Evolutionary conservation across 345 rosid genomes (phyloP), one percentile per base, ranked within the genome.

Genomic region (Abelmoschus esculentus): DNA sequence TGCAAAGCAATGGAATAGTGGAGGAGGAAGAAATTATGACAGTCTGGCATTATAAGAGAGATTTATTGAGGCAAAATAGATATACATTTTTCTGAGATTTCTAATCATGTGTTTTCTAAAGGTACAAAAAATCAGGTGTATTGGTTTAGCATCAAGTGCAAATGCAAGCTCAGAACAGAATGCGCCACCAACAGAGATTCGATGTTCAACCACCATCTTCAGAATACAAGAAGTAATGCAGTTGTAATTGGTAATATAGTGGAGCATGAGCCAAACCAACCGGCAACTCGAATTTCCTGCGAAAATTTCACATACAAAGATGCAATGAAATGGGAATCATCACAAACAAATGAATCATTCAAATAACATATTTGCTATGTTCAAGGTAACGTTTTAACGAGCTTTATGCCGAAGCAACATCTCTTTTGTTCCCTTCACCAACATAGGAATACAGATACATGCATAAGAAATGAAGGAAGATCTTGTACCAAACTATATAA

Each of bases 271-370:
- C 64, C 52, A 3, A 28, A 34, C 52, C 69, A 66, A 61, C 75
- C 74, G 18, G 36, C 59, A 74, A 72, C 80, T 65, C 53, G 71
- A 67, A 72, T 62, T 44, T 50, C 85, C 96, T 89, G 90, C 56
- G 72, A n/a, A 59, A 18, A 56, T 42, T 58, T 62, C 44, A 73
- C 19, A 49, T 19, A 67, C 70, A 46, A 46, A 17, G 26, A 55
- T 47, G 6, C 3, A 62, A 36, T 57, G 7, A 54, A 61, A 36
- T 44, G 29, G 50, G 36, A 31, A 31, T 31, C 31, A 29, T 61
- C 29, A 61, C 49, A 61, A 38, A 61, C 31, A 36, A 61, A 29
- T 55, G 60, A 55, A 55, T 55, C 60, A 55, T 10, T 56, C 58
- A 26, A 56, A 22, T 7, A 32, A 56, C 32, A 12, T 56, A 10